Conservation (phyloP, 768 basidiomycete genomes). For the Psilocybe cyanescens region DNA sequence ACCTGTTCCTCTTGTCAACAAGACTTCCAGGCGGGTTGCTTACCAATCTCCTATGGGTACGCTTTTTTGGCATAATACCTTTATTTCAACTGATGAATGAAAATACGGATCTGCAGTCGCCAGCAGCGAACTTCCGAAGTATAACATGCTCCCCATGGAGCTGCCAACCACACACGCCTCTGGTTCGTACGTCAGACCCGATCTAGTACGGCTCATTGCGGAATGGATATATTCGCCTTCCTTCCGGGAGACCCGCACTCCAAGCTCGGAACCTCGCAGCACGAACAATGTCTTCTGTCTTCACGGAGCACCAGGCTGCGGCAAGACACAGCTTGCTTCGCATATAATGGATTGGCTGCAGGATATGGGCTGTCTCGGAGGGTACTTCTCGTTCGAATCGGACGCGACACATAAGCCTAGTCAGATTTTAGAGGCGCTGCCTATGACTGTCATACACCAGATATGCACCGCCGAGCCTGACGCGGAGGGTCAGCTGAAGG, state of each 20-base stretch:
- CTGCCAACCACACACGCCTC: slow-evolving; percentile 14
- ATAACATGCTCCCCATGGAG: slow-evolving; percentile 20
- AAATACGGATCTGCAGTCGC: slow-evolving; percentile 5
- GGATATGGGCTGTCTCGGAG: slow-evolving; percentile 23
- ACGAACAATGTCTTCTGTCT: slow-evolving; percentile 21
- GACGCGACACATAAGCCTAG: neutral
- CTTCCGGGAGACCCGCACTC: neutral
- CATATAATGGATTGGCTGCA: slow-evolving; percentile 20
- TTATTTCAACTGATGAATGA: neutral
- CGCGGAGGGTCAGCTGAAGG: neutral
- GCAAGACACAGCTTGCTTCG: slow-evolving; percentile 20
- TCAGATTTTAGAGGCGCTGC: slow-evolving; percentile 19
- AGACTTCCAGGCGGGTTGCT: slow-evolving; percentile 14
- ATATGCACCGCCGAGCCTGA: slow-evolving; percentile 19
- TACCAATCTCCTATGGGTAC: slow-evolving; percentile 20
- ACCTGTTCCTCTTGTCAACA: slow-evolving; percentile 10
- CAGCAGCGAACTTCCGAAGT: slow-evolving; percentile 12
- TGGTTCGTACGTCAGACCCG: slow-evolving; percentile 12
- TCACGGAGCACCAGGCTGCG: slow-evolving; percentile 13
- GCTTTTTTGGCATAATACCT: neutral
- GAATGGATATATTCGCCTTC: slow-evolving; percentile 23
- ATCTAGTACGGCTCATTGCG: slow-evolving; percentile 19
- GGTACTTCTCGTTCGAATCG: slow-evolving; percentile 24
- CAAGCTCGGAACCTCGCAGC: neutral
- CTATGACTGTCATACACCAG: slow-evolving; percentile 24